A percentile compares a stretch with the other conserved stretches of the same genome.
Conservation (phyloP, 1,284 basidiomycete genomes). For the Melampsora occidentalis region DNA sequence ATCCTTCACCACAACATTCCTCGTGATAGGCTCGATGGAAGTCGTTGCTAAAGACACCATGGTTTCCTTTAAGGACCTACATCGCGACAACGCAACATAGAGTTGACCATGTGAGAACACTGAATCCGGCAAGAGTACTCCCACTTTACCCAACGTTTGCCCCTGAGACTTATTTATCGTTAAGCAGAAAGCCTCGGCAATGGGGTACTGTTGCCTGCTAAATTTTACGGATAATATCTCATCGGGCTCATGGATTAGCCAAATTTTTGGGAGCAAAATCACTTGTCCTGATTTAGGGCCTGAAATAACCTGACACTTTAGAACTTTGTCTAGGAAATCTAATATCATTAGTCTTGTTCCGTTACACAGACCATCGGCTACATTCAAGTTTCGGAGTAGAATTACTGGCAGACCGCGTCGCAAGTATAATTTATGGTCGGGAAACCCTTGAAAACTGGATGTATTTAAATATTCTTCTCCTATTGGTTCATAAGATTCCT, state of each 20-base stretch:
- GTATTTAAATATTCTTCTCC: background rate
- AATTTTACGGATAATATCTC: background rate
- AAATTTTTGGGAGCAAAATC: background rate
- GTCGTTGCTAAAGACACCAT: no score
- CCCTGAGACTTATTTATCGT: constrained; percentile 25
- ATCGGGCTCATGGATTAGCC: background rate
- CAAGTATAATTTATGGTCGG: background rate
- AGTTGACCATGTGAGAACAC: background rate
- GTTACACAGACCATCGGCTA: background rate
- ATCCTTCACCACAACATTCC: no score
- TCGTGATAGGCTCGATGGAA: no score
- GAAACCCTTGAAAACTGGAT: background rate
- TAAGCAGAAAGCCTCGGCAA: constrained; percentile 6
- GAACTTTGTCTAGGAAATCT: background rate
- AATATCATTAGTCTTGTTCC: constrained; percentile 1
- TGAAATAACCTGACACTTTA: background rate
- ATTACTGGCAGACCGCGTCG: background rate
- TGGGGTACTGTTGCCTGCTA: background rate
- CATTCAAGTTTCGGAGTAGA: background rate
- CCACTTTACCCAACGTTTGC: background rate
- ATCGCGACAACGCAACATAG: background rate
- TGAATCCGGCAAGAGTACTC: background rate
- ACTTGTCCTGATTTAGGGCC: background rate
- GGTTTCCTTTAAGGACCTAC: no score
- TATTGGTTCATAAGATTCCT: no score